Conservation (phyloP, 768 basidiomycete genomes). For the Auricularia cornea region DNA sequence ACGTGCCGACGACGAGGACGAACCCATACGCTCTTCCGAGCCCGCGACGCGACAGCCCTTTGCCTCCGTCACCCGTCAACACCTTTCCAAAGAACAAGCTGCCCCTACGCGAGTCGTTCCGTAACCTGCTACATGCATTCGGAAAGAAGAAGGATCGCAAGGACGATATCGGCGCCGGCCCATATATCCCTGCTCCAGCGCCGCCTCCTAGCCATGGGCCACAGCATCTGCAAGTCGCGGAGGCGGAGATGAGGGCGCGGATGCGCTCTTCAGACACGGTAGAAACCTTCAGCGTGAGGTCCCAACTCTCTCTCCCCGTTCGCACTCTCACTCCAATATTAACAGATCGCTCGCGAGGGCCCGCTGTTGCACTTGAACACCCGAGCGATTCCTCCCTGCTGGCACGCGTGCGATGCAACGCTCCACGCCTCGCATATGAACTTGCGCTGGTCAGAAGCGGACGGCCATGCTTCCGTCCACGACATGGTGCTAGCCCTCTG, state of each 20-base stretch:
- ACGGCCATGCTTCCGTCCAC: background rate
- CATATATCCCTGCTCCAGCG: background rate
- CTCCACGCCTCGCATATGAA: background rate
- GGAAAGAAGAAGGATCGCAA: background rate
- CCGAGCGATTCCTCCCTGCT: background rate
- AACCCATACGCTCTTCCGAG: background rate
- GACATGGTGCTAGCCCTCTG: background rate
- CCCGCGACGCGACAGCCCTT: background rate
- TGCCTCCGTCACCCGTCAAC: background rate
- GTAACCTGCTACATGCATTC: background rate
- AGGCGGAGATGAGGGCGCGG: background rate
- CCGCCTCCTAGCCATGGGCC: background rate
- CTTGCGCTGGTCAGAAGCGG: background rate
- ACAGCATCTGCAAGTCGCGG: background rate
- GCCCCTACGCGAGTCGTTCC: background rate
- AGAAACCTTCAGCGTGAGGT: background rate
- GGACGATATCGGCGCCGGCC: background rate
- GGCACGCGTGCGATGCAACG: background rate
- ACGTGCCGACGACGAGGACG: background rate
- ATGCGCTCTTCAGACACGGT: background rate
- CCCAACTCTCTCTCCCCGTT: background rate
- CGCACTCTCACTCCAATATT: background rate
- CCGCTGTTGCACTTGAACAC: background rate
- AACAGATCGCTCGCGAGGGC: background rate
- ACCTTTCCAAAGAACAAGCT: background rate